Base-by-base conservation (phyloP, 345 rosid genomes). In the Corymbia maculata region DNA sequence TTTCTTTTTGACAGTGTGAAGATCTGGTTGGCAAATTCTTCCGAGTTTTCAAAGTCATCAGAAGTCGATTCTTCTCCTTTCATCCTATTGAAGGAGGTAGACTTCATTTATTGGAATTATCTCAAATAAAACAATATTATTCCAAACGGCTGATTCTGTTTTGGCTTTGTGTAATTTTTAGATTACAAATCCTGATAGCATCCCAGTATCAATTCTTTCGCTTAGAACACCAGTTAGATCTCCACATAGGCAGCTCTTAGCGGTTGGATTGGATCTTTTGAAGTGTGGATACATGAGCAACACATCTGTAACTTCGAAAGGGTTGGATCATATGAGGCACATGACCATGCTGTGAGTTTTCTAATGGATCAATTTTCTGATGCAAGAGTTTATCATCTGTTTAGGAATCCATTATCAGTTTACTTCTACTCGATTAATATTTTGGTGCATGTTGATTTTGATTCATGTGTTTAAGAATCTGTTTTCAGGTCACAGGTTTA, bases 211-310 rank as follows among this genome's bases (percentile, higher is more conserved):
- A 30, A 95, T 94, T 84, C 94, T 98, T 88, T 94, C 99, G 47
- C 87, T 94, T 82, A 88, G 87, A 87, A 79, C 92, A 57, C 94
- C 94, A 89, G 92, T 88, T 53, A 91, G 88, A 53, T 89, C 93
- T 59, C 86, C 61, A 11, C 90, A 89, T 66, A 92, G 86, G 88
- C 88, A 94, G 90, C 94, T 92, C 89, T 91, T 98, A 91, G 99
- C 98, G 85, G 88, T 95, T 64, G 99, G 99, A 87, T 99, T 80
- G 99, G 99, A 87, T 93, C 96, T 85, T 90, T 98, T 42, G 99
- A 98, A 92, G 94, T 96, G 50, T 97, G 99, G 99, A 91, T 88
- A 44, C 93, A 93, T 57, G 95, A 96, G 85, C 89, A 89, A 91
- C 90, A 90, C 87, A 53, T 88, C 88, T 86, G 87, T 91, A 92